Base-by-base conservation (phyloP, 108 stramenopile species). In the Bacterosira constricta region DNA sequence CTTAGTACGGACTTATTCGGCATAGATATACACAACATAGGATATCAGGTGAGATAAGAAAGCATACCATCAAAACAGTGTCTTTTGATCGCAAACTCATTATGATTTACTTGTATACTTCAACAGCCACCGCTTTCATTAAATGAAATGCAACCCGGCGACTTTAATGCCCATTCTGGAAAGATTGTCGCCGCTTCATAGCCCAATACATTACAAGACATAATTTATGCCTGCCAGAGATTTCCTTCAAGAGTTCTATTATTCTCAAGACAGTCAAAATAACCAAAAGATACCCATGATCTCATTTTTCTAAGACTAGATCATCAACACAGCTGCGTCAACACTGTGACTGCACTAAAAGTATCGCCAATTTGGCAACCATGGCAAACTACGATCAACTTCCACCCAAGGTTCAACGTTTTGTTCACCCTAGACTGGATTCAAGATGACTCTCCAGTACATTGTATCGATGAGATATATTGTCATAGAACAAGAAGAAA, bases 41-140 rank as follows among this genome's bases (percentile, higher is more conserved):
- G 93, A 51, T 94, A 91, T 66, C 93, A 94, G 78, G 79, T 66
- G 37, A 80, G 64, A 44, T 52, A n/a, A n/a, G n/a, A n/a, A n/a
- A n/a, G n/a, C n/a, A n/a, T n/a, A 11, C 26, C 25, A 9, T 26
- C 46, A 52, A 25, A 6, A 36, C 26, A 46, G 35, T 29, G 0
- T 41, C 23, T 37, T 34, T 11, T 38, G 32, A 17, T 38, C 12
- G 15, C 47, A 7, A 38, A 31, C 3, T 51, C 45, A 35, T 30
- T 56, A 20, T 60, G 35, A 49, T 51, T 57, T 13, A n/a, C 23
- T 0, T 50, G 15, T 27, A 13, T 60, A 27, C 25, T 26, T 41
- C 20, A 9, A 9, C 70, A 80, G 81, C 76, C 81, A 63, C 81
- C 81, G 18, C 60, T 82, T 10, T 51, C 70, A 41, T 27, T 60